Conservation (phyloP, 805 yeast species). For the Suhomyces vadensis region DNA sequence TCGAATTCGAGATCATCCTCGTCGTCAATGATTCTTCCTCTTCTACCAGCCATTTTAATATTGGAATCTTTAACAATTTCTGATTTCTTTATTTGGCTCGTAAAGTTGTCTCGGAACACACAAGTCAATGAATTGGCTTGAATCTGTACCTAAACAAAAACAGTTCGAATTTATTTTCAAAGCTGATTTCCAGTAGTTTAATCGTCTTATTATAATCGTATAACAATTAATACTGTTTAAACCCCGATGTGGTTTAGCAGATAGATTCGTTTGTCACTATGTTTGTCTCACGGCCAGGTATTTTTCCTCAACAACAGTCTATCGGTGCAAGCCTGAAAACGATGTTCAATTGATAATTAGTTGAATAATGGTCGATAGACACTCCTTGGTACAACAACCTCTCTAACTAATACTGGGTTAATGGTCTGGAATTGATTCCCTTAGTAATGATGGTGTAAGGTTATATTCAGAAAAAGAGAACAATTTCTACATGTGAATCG, state of each 20-base stretch:
- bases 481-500: background rate
- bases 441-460: background rate
- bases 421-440: background rate
- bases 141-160: too few species aligned
- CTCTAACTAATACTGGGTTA: background rate
- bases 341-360: background rate
- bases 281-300: background rate
- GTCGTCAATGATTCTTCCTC: conserved; percentile 15
- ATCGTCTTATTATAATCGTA: background rate
- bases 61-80: background rate
- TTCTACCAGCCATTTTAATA: conserved; percentile 11
- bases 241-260: too few species aligned
- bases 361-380: background rate
- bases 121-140: too few species aligned
- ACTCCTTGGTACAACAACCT: background rate
- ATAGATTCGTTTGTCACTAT: too few species aligned
- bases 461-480: background rate
- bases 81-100: background rate
- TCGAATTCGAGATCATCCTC: conserved; percentile 24
- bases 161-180: too few species aligned
- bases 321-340: too few species aligned
- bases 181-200: background rate
- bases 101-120: too few species aligned
- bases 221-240: background rate
- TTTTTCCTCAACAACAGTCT: too few species aligned